Evolutionary conservation across 257 asterid genomes (phyloP).

Genomic region (Solanum pennellii): DNA sequence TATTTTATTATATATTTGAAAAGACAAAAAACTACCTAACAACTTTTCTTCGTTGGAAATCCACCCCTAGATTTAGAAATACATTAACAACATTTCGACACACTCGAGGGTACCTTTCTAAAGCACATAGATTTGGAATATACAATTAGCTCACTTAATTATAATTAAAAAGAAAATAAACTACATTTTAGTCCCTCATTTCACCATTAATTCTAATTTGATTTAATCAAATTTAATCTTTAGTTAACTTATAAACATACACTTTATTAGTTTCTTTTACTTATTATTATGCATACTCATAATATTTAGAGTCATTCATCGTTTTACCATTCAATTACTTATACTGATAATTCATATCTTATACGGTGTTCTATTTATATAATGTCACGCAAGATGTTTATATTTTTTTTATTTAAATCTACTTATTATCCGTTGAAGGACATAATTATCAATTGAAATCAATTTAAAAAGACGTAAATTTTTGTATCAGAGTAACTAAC

Average conservation of each 20-base stretch:
- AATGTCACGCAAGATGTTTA: background rate
- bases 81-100: background rate
- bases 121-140: background rate
- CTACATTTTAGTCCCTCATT: background rate
- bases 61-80: background rate
- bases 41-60: background rate
- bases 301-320: background rate
- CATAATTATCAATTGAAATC: too few relatives aligned
- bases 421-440: accelerated
- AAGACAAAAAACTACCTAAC: background rate
- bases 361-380: too few relatives aligned
- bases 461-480: too few relatives aligned
- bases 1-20: background rate
- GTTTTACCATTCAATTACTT: background rate
- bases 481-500: background rate
- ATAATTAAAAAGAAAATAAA: background rate
- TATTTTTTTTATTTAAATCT: accelerated
- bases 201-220: background rate
- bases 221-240: background rate
- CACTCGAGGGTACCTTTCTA: background rate
- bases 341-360: too few relatives aligned
- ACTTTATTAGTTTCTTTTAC: background rate
- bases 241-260: background rate
- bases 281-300: background rate
- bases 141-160: background rate